phyloP scores from a whole-genome alignment of 2,329 filamentous ascomycete genomes.

The Sphaerulina populicola region DNA sequence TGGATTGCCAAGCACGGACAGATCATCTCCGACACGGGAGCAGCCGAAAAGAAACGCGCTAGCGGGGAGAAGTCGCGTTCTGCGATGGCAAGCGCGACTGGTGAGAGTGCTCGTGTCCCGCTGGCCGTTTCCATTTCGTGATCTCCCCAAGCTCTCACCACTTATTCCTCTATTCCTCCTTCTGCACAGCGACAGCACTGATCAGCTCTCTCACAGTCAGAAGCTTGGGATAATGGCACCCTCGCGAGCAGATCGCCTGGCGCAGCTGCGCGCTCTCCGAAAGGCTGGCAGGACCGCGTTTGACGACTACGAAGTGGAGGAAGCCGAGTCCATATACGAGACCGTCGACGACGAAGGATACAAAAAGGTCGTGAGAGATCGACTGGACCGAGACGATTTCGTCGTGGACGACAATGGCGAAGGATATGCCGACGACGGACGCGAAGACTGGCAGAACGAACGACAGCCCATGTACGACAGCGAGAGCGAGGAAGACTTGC shows the following conservation, averaged over 20 bases:
- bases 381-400: constrained; percentile 91
- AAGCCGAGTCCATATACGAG: constrained; percentile 81
- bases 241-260: constrained; percentile 39
- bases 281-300: constrained; percentile 86
- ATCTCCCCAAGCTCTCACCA: background rate
- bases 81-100: constrained; percentile 7
- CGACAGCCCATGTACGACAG: constrained; percentile 57
- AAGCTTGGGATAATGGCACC: constrained; percentile 24
- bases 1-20: background rate
- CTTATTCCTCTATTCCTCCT: background rate
- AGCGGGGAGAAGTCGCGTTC: constrained; percentile 2
- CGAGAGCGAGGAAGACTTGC: constrained; percentile 64
- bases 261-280: constrained; percentile 75
- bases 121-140: background rate
- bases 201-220: background rate
- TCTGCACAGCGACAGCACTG: background rate
- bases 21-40: background rate
- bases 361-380: constrained; percentile 85
- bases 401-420: constrained; percentile 97
- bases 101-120: constrained; percentile 5
- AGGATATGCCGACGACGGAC: constrained; percentile 91
- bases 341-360: constrained; percentile 95
- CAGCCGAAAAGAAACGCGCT: background rate
- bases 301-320: constrained; percentile 75
- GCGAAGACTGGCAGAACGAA: constrained; percentile 83